Evolutionary conservation across 1,139 yeast species (phyloP).

Genomic region (Komagataea norvegica): DNA sequence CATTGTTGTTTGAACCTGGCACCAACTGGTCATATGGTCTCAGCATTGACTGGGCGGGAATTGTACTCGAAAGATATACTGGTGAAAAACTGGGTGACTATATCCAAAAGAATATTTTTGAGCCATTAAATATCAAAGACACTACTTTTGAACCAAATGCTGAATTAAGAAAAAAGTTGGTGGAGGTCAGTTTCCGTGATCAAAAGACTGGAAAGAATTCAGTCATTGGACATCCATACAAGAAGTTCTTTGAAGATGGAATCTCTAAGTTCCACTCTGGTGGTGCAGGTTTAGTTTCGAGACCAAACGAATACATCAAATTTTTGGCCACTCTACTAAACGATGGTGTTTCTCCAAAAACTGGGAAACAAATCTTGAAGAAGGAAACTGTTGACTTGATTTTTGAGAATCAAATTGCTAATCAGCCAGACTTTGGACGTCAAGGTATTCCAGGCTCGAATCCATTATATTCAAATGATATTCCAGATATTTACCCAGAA

Average conservation of each 20-base stretch:
- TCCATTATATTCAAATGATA: conserved; percentile 14
- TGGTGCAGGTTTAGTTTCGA: conserved; percentile 36
- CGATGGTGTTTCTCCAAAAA: conserved; percentile 31
- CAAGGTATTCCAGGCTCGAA: conserved; percentile 6
- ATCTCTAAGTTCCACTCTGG: conserved; percentile 29
- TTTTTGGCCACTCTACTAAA: conserved; percentile 33
- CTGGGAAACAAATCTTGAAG: conserved; percentile 29
- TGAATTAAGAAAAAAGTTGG: conserved; percentile 15
- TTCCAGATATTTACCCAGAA: conserved; percentile 19
- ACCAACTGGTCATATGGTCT: conserved; percentile 48
- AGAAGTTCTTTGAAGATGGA: conserved; percentile 13
- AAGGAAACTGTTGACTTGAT: conserved; percentile 27
- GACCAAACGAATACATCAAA: conserved; percentile 32
- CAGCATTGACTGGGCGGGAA: conserved; percentile 51
- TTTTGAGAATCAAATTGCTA: conserved; percentile 21
- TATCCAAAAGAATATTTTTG: conserved; percentile 37
- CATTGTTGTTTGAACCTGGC: conserved; percentile 52
- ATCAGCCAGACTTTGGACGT: conserved; percentile 17
- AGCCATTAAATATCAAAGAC: conserved; percentile 36
- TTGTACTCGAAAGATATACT: conserved; percentile 39
- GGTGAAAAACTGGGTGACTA: conserved; percentile 42
- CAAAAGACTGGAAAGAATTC: conserved; percentile 11
- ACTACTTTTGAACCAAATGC: conserved; percentile 18
- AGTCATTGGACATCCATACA: conserved; percentile 11
- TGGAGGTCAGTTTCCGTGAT: conserved; percentile 17